Evolutionary conservation across 441 rosid species (phyloP).

Genomic region (Pelargonium cotyledonis): DNA sequence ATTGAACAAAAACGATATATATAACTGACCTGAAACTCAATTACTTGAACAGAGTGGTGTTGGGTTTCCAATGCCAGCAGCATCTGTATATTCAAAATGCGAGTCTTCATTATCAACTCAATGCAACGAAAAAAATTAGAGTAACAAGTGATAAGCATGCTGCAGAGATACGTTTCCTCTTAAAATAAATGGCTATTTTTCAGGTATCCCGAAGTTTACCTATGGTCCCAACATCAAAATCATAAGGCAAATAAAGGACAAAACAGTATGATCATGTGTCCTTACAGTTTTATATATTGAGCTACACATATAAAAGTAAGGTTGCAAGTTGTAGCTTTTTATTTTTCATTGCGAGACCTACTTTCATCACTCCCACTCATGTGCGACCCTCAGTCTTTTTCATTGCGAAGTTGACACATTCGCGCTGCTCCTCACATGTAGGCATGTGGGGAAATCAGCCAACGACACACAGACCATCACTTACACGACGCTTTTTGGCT

Average conservation of each 20-base stretch:
- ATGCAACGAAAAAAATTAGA: slow-evolving; percentile 3
- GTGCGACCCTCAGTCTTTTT: too few relatives aligned
- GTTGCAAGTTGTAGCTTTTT: too few relatives aligned
- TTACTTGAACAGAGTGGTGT: slow-evolving; percentile 28
- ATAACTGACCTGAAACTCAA: slow-evolving; percentile 24
- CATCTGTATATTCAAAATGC: slow-evolving; percentile 11
- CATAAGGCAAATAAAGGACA: background rate
- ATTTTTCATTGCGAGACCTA: too few relatives aligned
- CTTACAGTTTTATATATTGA: too few relatives aligned
- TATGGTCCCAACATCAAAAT: slow-evolving; percentile 1
- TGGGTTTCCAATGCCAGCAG: slow-evolving; percentile 34
- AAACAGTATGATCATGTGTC: background rate
- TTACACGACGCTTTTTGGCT: too few relatives aligned
- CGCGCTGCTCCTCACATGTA: too few relatives aligned
- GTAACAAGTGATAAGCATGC: background rate
- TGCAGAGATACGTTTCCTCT: background rate
- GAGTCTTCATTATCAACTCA: slow-evolving; percentile 19
- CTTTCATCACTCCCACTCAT: too few relatives aligned
- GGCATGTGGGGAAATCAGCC: too few relatives aligned
- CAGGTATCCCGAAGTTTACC: background rate
- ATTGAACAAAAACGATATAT: background rate
- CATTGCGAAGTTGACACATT: too few relatives aligned
- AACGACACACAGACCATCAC: too few relatives aligned
- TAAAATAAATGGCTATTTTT: background rate
- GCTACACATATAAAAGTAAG: too few relatives aligned